Evolutionary conservation across 2,329 filamentous ascomycete species (phyloP).

Genomic region (Pseudogymnoascus verrucosus): DNA sequence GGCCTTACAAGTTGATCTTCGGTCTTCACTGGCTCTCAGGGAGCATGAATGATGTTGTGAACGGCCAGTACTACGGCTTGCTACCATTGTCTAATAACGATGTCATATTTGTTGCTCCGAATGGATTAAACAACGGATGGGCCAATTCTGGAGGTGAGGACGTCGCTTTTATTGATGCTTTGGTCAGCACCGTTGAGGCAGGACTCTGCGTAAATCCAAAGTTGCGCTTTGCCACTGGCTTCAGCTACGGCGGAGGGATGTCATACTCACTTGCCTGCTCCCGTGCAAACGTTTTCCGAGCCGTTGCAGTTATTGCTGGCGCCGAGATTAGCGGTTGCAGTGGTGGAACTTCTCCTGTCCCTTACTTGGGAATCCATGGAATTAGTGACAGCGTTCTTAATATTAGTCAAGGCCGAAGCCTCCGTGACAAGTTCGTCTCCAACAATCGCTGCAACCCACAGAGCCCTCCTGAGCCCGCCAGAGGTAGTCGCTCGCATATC

Average conservation of each 20-base stretch:
- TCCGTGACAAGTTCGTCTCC: constrained; percentile 31
- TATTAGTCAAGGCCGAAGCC: constrained; percentile 25
- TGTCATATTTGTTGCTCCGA: constrained; percentile 30
- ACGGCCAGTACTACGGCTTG: constrained; percentile 30
- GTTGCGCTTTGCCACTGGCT: constrained; percentile 29
- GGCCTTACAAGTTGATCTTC: constrained; percentile 35
- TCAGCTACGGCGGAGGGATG: constrained; percentile 32
- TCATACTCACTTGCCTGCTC: constrained; percentile 29
- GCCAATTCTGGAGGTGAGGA: constrained; percentile 30
- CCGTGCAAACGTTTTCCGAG: constrained; percentile 26
- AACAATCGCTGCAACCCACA: constrained; percentile 31
- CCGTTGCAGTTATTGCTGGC: constrained; percentile 28
- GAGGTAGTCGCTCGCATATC: constrained; percentile 11
- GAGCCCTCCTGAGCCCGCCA: constrained; percentile 17
- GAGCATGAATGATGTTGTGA: constrained; percentile 31
- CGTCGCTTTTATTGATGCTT: constrained; percentile 27
- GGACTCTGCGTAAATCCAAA: constrained; percentile 29
- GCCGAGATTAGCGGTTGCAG: constrained; percentile 23
- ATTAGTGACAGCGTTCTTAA: constrained; percentile 30
- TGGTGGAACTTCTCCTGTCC: constrained; percentile 27
- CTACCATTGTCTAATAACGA: constrained; percentile 23
- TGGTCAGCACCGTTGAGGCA: constrained; percentile 25
- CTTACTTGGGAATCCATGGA: constrained; percentile 30
- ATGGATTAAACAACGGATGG: constrained; percentile 29
- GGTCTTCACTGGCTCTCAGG: constrained; percentile 35